Conservation (phyloP, 768 basidiomycete species). For the Rhodosporidiobolus sp. region DNA sequence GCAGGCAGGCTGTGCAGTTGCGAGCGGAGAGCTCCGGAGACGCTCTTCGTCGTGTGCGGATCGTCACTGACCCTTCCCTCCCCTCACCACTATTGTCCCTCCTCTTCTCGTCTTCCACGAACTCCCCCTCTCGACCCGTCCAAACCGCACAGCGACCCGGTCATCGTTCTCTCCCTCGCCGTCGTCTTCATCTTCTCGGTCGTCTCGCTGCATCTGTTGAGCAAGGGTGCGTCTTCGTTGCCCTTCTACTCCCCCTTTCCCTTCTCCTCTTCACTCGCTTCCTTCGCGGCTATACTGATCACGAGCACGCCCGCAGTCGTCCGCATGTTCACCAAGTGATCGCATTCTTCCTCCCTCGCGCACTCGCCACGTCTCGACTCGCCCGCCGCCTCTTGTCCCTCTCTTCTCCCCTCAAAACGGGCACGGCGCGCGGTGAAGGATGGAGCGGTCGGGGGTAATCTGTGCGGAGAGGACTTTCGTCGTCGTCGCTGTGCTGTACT, state of each 20-base stretch:
- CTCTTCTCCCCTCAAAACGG: not conserved
- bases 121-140: not conserved
- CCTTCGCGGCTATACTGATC: no score
- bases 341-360: not conserved
- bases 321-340: constrained; percentile 33
- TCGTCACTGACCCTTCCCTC: not conserved
- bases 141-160: constrained; percentile 41
- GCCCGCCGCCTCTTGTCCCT: not conserved
- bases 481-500: not conserved
- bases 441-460: no score
- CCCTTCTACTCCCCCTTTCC: not conserved
- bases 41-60: no score
- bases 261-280: not conserved
- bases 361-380: not conserved
- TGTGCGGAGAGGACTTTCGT: no score
- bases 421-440: not conserved
- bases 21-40: no score
- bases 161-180: constrained; percentile 44
- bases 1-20: not conserved
- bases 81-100: not conserved
- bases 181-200: constrained; percentile 46
- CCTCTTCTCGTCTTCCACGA: not conserved
- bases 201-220: constrained; percentile 43
- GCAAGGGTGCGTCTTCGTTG: constrained; percentile 19
- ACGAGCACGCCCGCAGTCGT: constrained; percentile 14